Percentiles rank a stretch among this genome's conserved stretches.
These are phyloP conservation scores for Rubroboletus pulcherrimus DNA, from an alignment of 768 basidiomycete species.

Conservation along the genomic window DNA sequence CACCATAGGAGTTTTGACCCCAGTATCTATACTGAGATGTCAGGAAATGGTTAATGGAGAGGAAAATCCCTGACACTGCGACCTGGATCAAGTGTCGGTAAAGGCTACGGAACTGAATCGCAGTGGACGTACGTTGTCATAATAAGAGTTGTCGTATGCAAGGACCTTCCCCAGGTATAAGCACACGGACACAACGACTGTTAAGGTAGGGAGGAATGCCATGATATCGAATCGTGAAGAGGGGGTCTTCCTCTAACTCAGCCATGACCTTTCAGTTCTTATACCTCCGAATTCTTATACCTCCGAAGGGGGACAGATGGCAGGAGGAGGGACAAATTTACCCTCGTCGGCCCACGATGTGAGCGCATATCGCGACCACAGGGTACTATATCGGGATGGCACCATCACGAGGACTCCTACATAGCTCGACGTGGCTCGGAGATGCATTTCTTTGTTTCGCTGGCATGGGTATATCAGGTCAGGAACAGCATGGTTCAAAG, in stretches of 20 bases:
- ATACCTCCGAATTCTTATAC: constrained; percentile 23
- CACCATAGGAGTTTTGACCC: constrained; percentile 76
- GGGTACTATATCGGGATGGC: constrained; percentile 10
- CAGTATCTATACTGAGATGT: constrained; percentile 47
- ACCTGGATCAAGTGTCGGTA: constrained; percentile 36
- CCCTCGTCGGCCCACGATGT: constrained; percentile 9
- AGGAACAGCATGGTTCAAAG: background rate
- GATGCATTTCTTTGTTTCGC: constrained; percentile 1
- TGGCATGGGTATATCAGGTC: constrained; percentile 8
- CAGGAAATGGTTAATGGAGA: background rate
- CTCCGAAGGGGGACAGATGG: background rate
- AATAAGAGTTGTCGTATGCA: constrained; percentile 55
- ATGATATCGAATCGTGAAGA: constrained; percentile 8
- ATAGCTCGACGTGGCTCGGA: background rate
- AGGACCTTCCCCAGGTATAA: constrained; percentile 15
- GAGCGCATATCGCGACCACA: background rate
- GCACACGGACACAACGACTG: background rate
- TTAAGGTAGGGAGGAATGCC: constrained; percentile 3
- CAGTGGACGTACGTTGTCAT: constrained; percentile 54
- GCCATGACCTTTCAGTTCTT: constrained; percentile 11
- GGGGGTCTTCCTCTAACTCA: background rate
- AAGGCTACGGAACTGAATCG: background rate
- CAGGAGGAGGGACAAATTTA: background rate
- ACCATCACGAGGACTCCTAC: constrained; percentile 6
- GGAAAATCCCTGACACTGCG: constrained; percentile 43